phyloP scores from a whole-genome alignment of 345 rosid genomes.

The Acer campestre region DNA sequence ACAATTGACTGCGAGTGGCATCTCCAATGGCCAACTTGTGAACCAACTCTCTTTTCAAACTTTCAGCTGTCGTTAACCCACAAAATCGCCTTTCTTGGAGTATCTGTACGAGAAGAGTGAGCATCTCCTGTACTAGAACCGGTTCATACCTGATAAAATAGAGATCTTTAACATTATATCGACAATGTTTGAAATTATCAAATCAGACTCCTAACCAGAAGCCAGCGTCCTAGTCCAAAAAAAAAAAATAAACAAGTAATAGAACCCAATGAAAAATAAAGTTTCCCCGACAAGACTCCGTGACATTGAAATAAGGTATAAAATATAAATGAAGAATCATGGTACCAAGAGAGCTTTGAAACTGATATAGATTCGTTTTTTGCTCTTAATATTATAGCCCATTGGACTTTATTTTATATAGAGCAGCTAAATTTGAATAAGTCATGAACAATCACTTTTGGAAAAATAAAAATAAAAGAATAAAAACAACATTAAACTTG shows the following conservation, averaged over 20 bases:
- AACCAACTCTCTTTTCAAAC: constrained; percentile 83
- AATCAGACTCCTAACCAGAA: constrained; percentile 14
- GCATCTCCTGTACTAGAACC: constrained; percentile 85
- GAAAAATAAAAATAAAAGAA: background rate
- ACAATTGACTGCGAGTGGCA: constrained; percentile 89
- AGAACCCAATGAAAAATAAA: background rate
- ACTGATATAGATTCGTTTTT: background rate
- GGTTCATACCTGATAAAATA: constrained; percentile 74
- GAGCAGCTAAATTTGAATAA: background rate
- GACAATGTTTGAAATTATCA: background rate
- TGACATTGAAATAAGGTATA: background rate
- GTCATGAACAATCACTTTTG: background rate
- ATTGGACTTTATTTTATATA: background rate
- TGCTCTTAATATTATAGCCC: background rate
- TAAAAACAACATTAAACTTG: background rate
- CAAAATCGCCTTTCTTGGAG: constrained; percentile 91
- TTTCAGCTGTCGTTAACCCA: constrained; percentile 70
- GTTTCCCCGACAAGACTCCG: background rate
- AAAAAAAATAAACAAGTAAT: background rate
- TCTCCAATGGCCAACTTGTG: constrained; percentile 88
- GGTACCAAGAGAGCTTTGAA: background rate
- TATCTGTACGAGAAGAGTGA: constrained; percentile 78
- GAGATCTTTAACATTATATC: constrained; percentile 16
- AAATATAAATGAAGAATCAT: background rate
- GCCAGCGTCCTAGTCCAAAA: background rate